Conservation (phyloP, 176 grass and related monocot species). For the Aegilops longissima region DNA sequence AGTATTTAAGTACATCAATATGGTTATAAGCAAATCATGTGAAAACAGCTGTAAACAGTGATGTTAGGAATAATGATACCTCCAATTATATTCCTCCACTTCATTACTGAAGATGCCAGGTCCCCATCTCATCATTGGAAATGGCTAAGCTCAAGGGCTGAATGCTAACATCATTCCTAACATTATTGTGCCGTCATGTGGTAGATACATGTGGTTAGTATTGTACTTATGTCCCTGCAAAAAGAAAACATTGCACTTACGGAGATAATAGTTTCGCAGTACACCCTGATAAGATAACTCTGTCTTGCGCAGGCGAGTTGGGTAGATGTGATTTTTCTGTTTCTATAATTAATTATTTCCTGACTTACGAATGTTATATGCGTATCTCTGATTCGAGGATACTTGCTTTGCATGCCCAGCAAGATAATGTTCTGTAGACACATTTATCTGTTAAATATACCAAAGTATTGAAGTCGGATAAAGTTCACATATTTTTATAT, state of each 20-base stretch:
- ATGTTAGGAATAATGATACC: constrained; percentile 7
- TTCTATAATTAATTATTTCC: background rate
- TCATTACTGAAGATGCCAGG: background rate
- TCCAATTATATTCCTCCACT: background rate
- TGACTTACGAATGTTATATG: background rate
- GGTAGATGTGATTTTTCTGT: background rate
- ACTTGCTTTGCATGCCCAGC: background rate
- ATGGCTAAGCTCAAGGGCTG: background rate
- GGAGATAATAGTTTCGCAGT: background rate
- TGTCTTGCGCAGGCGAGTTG: background rate
- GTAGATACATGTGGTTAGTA: background rate
- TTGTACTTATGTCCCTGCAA: background rate
- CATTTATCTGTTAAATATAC: background rate
- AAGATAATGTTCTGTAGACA: background rate
- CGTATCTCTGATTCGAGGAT: background rate
- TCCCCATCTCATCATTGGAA: background rate
- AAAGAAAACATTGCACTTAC: background rate
- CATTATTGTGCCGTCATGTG: background rate
- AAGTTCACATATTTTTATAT: background rate
- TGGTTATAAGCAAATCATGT: background rate
- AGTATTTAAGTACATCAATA: background rate
- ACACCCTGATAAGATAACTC: background rate
- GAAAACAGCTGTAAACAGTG: background rate
- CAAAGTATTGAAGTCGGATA: background rate
- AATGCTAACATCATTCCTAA: background rate